These are phyloP conservation scores for Linum trigynum DNA, from an alignment of 345 rosid species.

Conservation along the genomic window DNA sequence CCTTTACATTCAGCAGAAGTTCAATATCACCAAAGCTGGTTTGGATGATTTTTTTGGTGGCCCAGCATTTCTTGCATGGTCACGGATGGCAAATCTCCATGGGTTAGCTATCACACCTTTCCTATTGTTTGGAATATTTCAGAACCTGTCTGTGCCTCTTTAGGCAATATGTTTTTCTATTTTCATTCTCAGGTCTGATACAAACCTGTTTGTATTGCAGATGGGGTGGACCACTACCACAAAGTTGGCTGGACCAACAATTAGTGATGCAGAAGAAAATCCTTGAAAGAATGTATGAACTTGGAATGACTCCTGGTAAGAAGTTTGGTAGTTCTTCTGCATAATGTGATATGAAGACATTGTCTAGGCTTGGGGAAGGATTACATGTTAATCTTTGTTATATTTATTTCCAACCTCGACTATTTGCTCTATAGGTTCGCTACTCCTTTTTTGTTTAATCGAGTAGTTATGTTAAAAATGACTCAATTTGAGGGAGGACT, in stretches of 20 bases:
- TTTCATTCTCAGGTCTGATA: not conserved
- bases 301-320: conserved; percentile 73
- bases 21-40: conserved; percentile 39
- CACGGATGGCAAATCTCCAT: conserved; percentile 68
- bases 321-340: not conserved
- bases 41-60: conserved; percentile 68
- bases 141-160: not conserved
- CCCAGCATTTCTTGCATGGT: conserved; percentile 78
- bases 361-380: not conserved
- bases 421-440: too few relatives aligned
- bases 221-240: conserved; percentile 72
- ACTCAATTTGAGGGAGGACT: not conserved
- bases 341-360: not conserved
- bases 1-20: conserved; percentile 34
- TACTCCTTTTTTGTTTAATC: not conserved
- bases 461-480: conserved; percentile 1
- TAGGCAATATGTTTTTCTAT: conserved; percentile 1
- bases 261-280: conserved; percentile 50
- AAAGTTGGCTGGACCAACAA: conserved; percentile 61
- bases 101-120: conserved; percentile 30
- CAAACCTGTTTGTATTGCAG: conserved; percentile 19
- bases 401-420: not conserved
- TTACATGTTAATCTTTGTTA: not conserved
- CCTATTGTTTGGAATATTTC: conserved; percentile 2
- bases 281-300: conserved; percentile 52